A percentile compares a stretch with the other conserved stretches of the same genome.
These are phyloP conservation scores for Zygotorulaspora florentina DNA, from an alignment of 805 yeast species.

Conservation along the genomic window DNA sequence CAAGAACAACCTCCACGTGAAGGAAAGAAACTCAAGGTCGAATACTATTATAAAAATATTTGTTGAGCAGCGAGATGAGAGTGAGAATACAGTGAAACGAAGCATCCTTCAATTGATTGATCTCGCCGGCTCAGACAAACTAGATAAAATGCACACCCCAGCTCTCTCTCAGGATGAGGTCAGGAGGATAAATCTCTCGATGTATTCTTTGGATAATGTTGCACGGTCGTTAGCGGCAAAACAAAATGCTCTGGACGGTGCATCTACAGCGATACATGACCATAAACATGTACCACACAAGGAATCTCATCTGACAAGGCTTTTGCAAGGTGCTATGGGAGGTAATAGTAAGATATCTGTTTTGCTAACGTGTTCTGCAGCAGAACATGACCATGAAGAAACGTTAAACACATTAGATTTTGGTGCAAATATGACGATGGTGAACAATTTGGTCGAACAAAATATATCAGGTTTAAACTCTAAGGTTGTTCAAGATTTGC, in stretches of 20 bases:
- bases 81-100: conserved; percentile 28
- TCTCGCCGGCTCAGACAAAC: conserved; percentile 73
- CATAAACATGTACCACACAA: conserved; percentile 49
- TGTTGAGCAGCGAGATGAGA: conserved; percentile 54
- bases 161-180: conserved; percentile 79
- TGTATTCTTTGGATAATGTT: conserved; percentile 75
- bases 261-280: conserved; percentile 52
- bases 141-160: conserved; percentile 45
- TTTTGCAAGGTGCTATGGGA: conserved; percentile 74
- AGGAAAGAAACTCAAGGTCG: conserved; percentile 71
- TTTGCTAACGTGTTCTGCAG: conserved; percentile 69
- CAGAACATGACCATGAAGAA: conserved; percentile 51
- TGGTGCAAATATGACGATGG: conserved; percentile 66
- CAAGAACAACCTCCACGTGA: conserved; percentile 48
- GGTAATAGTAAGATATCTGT: conserved; percentile 77
- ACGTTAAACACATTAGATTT: conserved; percentile 70
- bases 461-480: conserved; percentile 48
- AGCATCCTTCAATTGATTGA: conserved; percentile 74
- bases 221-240: conserved; percentile 61
- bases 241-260: conserved; percentile 36
- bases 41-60: conserved; percentile 74
- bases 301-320: conserved; percentile 73
- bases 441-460: conserved; percentile 48
- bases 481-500: conserved; percentile 42
- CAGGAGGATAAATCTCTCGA: conserved; percentile 73